phyloP scores from a whole-genome alignment of 2,329 filamentous ascomycete genomes.

The Blumeria graminis region DNA sequence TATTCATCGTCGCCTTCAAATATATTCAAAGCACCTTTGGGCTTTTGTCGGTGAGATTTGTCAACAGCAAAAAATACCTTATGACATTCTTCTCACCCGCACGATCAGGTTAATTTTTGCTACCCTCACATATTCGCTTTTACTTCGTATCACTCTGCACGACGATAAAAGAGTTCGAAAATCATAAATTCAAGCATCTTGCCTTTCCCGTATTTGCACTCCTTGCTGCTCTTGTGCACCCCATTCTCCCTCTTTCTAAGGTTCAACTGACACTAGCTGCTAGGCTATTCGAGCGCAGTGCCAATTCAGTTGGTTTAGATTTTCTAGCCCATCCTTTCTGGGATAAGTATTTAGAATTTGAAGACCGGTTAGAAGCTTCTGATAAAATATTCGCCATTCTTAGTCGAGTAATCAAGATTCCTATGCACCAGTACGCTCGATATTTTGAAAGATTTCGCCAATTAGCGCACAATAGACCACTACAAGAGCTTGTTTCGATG shows the following conservation, averaged over 20 bases:
- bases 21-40: conserved; percentile 8
- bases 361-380: conserved; percentile 65
- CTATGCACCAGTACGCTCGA: conserved; percentile 83
- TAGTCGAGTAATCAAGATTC: conserved; percentile 61
- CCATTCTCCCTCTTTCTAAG: conserved; percentile 6
- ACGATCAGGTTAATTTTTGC: conserved; percentile 35
- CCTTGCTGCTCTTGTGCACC: conserved; percentile 18
- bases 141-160: conserved; percentile 17
- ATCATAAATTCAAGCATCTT: conserved; percentile 26
- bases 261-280: conserved; percentile 7
- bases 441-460: conserved; percentile 83
- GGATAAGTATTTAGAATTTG: conserved; percentile 97
- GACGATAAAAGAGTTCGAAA: conserved; percentile 22
- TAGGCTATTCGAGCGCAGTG: conserved; percentile 83
- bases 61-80: conserved; percentile 31
- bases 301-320: conserved; percentile 65
- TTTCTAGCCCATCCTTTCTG: conserved; percentile 91
- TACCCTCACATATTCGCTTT: conserved; percentile 22
- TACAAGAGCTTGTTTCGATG: conserved; percentile 45
- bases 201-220: conserved; percentile 37
- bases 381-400: conserved; percentile 73
- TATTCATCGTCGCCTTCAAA: conserved; percentile 10
- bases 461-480: conserved; percentile 45
- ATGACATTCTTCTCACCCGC: conserved; percentile 39
- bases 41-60: conserved; percentile 46